Evolutionary conservation across 2,329 filamentous ascomycete genomes (phyloP), one percentile per base, ranked within the genome.

Genomic region (Fusarium albosuccineum): DNA sequence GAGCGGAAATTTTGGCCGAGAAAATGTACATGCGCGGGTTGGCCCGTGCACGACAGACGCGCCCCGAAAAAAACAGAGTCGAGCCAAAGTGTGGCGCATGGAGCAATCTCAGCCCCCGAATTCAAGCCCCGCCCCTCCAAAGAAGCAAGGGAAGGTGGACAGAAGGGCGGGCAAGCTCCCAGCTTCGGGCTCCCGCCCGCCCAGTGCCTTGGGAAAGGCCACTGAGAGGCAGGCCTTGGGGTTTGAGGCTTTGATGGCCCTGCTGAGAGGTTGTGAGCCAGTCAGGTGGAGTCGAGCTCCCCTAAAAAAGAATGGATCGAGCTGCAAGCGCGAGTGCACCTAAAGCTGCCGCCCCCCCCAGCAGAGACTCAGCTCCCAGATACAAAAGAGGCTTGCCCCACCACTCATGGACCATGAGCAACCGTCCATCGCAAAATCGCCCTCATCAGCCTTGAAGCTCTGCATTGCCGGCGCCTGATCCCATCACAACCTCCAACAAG

Each of bases 301-400:
- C 50, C 39, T 53, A 42, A 50, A 50, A 52, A 52, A 26, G 36
- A 52, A 52, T 66, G 64, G 64, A 57, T 53, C 48, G 48, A 52
- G 57, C 46, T 52, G 39, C 60, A 66, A 65, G 61, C 44, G 59
- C 64, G 45, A 22, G 59, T 41, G 62, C 58, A 63, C 54, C 27
- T 26, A 16, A 36, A 30, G n/a, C 10, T 16, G 2, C 16, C 40
- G 29, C 17, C 33, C 30, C 33, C 53, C 26, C 22, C 34, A 22
- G n/a, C 30, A 53, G 48, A 29, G 16, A 17, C 27, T 30, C 39
- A 58, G 52, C 54, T 55, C 49, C 49, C 67, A 62, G 57, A 70
- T 73, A 73, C 71, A 73, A 73, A 73, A 73, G 71, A 71, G 66
- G 71, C 68, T 71, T 73, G 71, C 71, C 71, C 71, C 71, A 73